phyloP scores from a whole-genome alignment of 2,329 filamentous ascomycete genomes.

The Phyllosticta citriasiana region DNA sequence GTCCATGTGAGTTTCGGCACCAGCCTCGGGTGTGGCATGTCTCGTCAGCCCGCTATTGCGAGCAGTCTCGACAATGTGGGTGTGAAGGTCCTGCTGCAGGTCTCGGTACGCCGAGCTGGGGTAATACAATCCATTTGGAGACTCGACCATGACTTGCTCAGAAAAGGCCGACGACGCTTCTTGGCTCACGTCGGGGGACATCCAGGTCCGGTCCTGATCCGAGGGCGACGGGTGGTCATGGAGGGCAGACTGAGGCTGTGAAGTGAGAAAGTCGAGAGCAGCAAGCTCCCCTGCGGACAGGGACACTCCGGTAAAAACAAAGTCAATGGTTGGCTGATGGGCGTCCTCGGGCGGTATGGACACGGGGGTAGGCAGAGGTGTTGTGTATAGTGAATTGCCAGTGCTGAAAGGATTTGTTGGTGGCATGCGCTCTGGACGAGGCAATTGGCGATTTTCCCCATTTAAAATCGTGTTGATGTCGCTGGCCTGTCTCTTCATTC shows the following conservation, averaged over 20 bases:
- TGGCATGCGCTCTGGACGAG: neutral
- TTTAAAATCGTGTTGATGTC: neutral
- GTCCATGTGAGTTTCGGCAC: neutral
- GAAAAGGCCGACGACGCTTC: conserved; percentile 7
- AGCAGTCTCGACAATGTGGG: conserved; percentile 14
- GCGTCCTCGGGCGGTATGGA: conserved; percentile 7
- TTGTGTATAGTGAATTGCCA: neutral
- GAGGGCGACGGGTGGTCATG: neutral
- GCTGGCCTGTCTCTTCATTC: neutral
- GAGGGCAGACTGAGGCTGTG: conserved; percentile 1
- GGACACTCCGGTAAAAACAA: neutral
- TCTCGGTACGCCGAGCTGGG: conserved; percentile 15
- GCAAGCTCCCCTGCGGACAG: conserved; percentile 8
- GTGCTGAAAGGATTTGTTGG: neutral
- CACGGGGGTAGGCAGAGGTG: neutral
- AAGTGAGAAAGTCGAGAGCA: conserved; percentile 5
- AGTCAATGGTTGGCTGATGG: conserved; percentile 11
- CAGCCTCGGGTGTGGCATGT: conserved; percentile 11
- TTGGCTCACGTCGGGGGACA: conserved; percentile 4
- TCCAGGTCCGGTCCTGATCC: conserved; percentile 5
- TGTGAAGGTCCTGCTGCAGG: conserved; percentile 14
- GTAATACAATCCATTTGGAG: conserved; percentile 13
- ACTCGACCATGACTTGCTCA: conserved; percentile 2
- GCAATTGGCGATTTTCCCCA: neutral
- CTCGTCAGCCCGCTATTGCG: conserved; percentile 11